Percentiles rank a stretch among this genome's conserved stretches.
Conservation (phyloP, 2,329 filamentous ascomycete genomes). For the Fusarium sp. region DNA sequence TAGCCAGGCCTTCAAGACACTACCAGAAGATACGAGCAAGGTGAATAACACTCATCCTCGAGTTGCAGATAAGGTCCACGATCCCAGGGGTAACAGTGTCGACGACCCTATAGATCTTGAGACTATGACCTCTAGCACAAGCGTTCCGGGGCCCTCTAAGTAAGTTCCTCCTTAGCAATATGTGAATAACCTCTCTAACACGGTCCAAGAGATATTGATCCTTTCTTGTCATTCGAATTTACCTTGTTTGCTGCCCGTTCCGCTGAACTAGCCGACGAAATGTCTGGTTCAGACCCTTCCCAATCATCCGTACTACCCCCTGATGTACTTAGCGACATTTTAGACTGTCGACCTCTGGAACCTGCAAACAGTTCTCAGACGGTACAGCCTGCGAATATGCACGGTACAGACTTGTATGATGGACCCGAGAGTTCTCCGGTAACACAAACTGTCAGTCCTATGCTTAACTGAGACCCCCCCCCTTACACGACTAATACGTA, state of each 20-base stretch:
- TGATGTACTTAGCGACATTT: background rate
- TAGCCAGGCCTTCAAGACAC: background rate
- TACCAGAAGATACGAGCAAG: background rate
- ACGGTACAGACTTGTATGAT: background rate
- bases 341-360: background rate
- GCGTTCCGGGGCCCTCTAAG: background rate
- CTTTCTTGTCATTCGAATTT: background rate
- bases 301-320: background rate
- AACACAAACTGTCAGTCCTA: conserved; percentile 1
- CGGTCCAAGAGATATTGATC: conserved; percentile 1
- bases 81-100: background rate
- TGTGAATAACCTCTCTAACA: background rate
- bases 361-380: background rate
- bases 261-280: background rate
- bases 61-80: background rate
- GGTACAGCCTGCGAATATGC: background rate
- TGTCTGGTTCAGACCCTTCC: background rate
- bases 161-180: background rate
- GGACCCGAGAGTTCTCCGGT: conserved; percentile 6
- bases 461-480: too few species aligned
- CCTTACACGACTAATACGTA: background rate
- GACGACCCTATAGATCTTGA: conserved; percentile 29
- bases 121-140: background rate
- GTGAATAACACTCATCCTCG: background rate
- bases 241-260: background rate